Conservation (phyloP, 371 early-diverging fungal species). For the Apophysomyces trapeziformis region DNA sequence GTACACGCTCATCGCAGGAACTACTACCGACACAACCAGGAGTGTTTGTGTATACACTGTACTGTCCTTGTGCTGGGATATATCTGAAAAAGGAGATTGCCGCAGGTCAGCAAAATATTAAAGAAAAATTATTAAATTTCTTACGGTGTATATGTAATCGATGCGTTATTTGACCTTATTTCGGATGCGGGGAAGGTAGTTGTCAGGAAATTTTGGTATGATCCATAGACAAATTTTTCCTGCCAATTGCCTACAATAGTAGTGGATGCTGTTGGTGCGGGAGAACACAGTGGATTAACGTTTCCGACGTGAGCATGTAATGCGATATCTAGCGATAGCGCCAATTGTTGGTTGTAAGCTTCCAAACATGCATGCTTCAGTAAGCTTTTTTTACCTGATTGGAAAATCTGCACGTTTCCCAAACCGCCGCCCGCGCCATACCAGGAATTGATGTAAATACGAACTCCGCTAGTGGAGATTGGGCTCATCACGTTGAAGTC, state of each 20-base stretch:
- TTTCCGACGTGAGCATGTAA: slow-evolving; percentile 43
- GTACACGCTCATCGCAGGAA: slow-evolving; percentile 55
- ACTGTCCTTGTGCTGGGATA: slow-evolving; percentile 65
- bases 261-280: slow-evolving; percentile 21
- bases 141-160: slow-evolving; percentile 60
- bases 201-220: slow-evolving; percentile 45
- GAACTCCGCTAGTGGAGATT: slow-evolving; percentile 47
- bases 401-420: slow-evolving; percentile 67
- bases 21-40: slow-evolving; percentile 71
- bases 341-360: background rate
- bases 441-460: slow-evolving; percentile 71
- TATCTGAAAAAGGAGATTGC: slow-evolving; percentile 30
- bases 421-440: slow-evolving; percentile 80
- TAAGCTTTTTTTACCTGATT: slow-evolving; percentile 44
- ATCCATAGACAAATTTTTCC: slow-evolving; percentile 37
- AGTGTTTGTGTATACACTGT: slow-evolving; percentile 64
- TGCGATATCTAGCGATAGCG: slow-evolving; percentile 41
- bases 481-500: slow-evolving; percentile 63
- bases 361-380: background rate
- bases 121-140: background rate
- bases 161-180: slow-evolving; percentile 37
- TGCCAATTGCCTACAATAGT: slow-evolving; percentile 42
- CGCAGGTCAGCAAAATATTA: background rate
- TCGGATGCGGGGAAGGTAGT: slow-evolving; percentile 39
- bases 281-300: slow-evolving; percentile 31